These are phyloP conservation scores for Cruciata laevipes DNA, from an alignment of 257 asterid genomes.

Conservation along the genomic window DNA sequence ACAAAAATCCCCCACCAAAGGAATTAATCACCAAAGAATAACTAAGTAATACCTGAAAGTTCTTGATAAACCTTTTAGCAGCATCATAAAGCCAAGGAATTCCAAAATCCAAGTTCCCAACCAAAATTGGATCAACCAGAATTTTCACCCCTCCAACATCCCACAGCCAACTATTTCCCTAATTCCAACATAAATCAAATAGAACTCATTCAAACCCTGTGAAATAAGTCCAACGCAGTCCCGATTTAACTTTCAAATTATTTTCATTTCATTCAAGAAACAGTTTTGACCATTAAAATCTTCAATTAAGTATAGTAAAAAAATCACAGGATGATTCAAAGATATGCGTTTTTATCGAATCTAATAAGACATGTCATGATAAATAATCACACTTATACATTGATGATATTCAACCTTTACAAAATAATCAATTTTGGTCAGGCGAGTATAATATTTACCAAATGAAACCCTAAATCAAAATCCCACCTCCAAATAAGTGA, in stretches of 20 bases:
- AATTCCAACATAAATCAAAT: conserved; percentile 16
- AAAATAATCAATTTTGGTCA: background rate
- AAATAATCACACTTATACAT: too few species aligned
- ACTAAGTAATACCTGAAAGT: conserved; percentile 48
- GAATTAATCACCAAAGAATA: background rate
- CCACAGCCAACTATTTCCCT: conserved; percentile 98
- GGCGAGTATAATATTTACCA: background rate
- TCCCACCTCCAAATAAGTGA: conserved; percentile 91
- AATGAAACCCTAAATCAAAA: conserved; percentile 18
- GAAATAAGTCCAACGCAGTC: background rate
- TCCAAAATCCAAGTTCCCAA: conserved; percentile 94
- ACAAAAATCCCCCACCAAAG: background rate
- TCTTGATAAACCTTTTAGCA: conserved; percentile 71
- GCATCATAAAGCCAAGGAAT: conserved; percentile 90
- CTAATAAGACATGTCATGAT: background rate
- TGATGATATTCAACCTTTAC: background rate
- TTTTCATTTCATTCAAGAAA: background rate
- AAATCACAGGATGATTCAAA: background rate
- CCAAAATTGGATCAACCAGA: conserved; percentile 92
- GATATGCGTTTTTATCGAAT: background rate
- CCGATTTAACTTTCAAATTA: background rate
- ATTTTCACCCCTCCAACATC: conserved; percentile 76
- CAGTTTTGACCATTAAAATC: background rate
- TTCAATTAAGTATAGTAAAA: too few species aligned
- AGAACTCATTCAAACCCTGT: background rate